A percentile compares a stretch with the other conserved stretches of the same genome.
Conservation (phyloP, 345 rosid species). For the Euphorbia pulcherrima region DNA sequence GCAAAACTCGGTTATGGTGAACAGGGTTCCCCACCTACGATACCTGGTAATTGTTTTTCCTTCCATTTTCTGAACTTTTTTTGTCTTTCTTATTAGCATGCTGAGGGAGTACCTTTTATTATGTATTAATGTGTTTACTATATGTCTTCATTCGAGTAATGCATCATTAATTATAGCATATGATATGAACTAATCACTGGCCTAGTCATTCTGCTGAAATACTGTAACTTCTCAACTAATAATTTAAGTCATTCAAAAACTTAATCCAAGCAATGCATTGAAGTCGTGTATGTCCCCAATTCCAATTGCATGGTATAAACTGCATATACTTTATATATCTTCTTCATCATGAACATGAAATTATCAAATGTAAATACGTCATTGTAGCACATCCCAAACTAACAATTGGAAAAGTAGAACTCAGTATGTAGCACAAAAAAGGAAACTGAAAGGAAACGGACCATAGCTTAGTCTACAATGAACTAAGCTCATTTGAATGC, state of each 20-base stretch:
- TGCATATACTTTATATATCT: neutral
- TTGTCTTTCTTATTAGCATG: neutral
- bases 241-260: neutral
- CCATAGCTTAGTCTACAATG: too few species aligned
- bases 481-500: too few species aligned
- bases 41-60: constrained; percentile 56
- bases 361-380: neutral
- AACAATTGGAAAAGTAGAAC: neutral
- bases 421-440: too few species aligned
- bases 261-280: too few species aligned
- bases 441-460: too few species aligned
- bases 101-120: neutral
- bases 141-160: neutral
- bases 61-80: neutral
- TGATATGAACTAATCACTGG: neutral
- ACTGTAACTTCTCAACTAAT: neutral
- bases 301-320: neutral
- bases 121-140: neutral
- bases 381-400: neutral
- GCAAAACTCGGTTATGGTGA: constrained; percentile 89
- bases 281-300: neutral
- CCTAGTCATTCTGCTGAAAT: neutral
- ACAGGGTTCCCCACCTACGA: constrained; percentile 89
- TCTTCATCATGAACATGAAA: neutral
- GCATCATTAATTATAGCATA: neutral